Percentiles rank a stretch among this genome's conserved stretches.
These are phyloP conservation scores for Hymenoscyphus infarciens DNA, from an alignment of 2,329 filamentous ascomycete species.

Conservation along the genomic window DNA sequence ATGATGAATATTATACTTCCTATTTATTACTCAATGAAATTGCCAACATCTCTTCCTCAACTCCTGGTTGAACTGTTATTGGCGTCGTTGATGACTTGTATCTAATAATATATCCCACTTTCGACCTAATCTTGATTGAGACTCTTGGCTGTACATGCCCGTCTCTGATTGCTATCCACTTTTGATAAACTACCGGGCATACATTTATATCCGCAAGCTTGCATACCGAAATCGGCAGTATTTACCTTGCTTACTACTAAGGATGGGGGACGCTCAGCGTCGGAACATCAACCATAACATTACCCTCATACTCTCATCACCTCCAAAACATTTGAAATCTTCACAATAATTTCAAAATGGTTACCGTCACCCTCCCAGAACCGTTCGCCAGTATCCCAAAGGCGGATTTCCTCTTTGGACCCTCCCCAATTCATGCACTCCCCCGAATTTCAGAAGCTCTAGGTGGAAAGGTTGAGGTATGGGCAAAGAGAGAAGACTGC, in stretches of 20 bases:
- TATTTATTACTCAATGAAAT: background rate
- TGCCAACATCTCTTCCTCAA: background rate
- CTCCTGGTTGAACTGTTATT: background rate
- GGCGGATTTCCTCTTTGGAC: constrained; percentile 59
- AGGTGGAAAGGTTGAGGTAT: constrained; percentile 58
- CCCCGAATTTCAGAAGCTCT: constrained; percentile 61
- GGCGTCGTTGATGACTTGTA: background rate
- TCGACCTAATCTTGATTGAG: background rate
- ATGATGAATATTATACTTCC: background rate
- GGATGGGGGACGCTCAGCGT: background rate
- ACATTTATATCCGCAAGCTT: background rate
- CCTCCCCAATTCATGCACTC: constrained; percentile 65
- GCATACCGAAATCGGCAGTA: constrained; percentile 1
- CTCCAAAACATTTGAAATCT: background rate
- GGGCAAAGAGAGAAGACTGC: constrained; percentile 69
- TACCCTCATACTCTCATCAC: background rate
- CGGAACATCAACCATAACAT: background rate
- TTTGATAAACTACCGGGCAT: background rate
- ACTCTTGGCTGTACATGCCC: background rate
- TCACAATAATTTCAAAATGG: constrained; percentile 18
- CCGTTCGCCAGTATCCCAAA: constrained; percentile 62
- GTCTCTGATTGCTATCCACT: background rate
- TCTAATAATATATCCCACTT: background rate
- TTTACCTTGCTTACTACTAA: background rate
- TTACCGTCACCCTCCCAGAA: constrained; percentile 49